phyloP scores from a whole-genome alignment of 2,329 filamentous ascomycete genomes.

The Cladorrhinum sp. region DNA sequence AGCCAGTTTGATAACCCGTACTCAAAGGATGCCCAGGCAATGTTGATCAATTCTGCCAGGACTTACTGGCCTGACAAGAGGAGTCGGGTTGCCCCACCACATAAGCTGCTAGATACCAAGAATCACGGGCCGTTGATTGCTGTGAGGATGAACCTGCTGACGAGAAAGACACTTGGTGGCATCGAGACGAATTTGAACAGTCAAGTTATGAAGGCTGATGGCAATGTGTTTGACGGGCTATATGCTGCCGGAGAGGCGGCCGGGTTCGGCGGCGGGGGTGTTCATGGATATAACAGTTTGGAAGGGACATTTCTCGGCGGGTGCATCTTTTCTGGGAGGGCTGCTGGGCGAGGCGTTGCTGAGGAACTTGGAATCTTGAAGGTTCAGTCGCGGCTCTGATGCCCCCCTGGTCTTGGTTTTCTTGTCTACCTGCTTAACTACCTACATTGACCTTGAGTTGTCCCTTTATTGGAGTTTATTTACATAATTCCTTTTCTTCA shows the following conservation, averaged over 20 bases:
- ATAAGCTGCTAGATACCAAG: slow-evolving; percentile 50
- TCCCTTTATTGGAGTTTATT: too few relatives aligned
- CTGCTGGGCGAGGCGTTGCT: slow-evolving; percentile 54
- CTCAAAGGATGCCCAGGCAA: slow-evolving; percentile 60
- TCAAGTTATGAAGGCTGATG: slow-evolving; percentile 51
- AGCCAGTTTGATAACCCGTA: slow-evolving; percentile 54
- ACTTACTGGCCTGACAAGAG: slow-evolving; percentile 53
- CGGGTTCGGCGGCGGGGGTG: slow-evolving; percentile 60
- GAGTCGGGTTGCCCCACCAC: slow-evolving; percentile 51
- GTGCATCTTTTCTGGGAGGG: slow-evolving; percentile 60
- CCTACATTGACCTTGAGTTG: too few relatives aligned
- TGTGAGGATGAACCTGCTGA: slow-evolving; percentile 58
- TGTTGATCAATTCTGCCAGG: slow-evolving; percentile 58
- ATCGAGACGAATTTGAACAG: slow-evolving; percentile 58
- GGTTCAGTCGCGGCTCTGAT: slow-evolving; percentile 2
- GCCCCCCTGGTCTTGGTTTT: too few relatives aligned
- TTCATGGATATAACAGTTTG: slow-evolving; percentile 60
- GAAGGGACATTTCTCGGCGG: slow-evolving; percentile 62
- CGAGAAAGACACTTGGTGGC: slow-evolving; percentile 59
- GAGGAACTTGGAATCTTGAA: slow-evolving; percentile 35
- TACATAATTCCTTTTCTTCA: too few relatives aligned
- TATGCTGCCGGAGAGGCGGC: slow-evolving; percentile 61
- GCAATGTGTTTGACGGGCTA: slow-evolving; percentile 50
- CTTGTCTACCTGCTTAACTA: too few relatives aligned
- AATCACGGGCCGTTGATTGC: slow-evolving; percentile 58